Evolutionary conservation across 2,329 filamentous ascomycete genomes (phyloP), one percentile per base, ranked within the genome.

Genomic region (Neocatenulostroma microsporum): DNA sequence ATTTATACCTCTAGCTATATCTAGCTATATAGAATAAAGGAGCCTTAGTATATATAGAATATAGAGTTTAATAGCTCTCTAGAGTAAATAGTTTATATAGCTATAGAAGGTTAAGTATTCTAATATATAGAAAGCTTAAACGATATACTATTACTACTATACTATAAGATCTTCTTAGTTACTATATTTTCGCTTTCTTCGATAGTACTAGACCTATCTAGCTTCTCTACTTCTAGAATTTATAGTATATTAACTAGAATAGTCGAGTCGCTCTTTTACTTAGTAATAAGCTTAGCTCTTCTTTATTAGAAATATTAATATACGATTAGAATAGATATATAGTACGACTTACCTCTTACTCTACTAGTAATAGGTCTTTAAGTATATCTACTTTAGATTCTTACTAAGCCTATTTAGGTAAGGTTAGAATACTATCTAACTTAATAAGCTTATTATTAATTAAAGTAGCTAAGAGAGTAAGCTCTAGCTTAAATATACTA

Each of bases 201-300:
- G n/a, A 15, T 34, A 19, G 40, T 36, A 13, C 34, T 44, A 18
- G 43, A 33, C 55, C 41, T 57, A 37, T 62, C 61, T 2, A 69
- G 57, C 43, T 68, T 65, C 30, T 67, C 64, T 0, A 66, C 61
- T 1, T 58, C 62, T 18, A 66, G 66, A 10, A 57, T 60, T 25
- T 56, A 45, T 1, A 66, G 66, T 10, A 69, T 50, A 47, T 69
- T 62, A 4, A 67, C 63, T 28, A 70, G 54, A 2, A 70, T 64
- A 17, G 64, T 59, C 0, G 65, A 62, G 40, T 69, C 63, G 27
- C 55, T 55, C 15, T 60, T 57, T 3, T 64, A 52, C 8, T 52
- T 49, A 0, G 56, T 49, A 1, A 66, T 54, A 11, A 66, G 54
- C 4, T 56, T 51, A 3, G 56, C 57, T 21, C 64, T 53, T 43